A percentile compares a stretch with the other conserved stretches of the same genome.
phyloP scores from a whole-genome alignment of 192 early-diverging fungal species.

The Coemansia sp. region DNA sequence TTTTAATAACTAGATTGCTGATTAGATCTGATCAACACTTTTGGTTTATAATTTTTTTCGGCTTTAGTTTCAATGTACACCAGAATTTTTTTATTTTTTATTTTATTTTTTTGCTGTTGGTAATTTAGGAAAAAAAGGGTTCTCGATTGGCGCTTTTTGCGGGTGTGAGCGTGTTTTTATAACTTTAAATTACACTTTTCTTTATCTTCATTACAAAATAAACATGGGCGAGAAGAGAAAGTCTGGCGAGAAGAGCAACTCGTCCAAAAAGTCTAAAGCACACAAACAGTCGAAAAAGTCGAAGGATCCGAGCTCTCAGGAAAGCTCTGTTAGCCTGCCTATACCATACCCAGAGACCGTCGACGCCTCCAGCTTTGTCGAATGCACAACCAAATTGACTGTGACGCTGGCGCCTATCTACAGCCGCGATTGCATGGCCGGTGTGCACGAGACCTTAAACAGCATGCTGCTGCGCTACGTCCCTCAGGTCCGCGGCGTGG shows the following conservation, averaged over 20 bases:
- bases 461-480: slow-evolving; percentile 69
- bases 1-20: not conserved
- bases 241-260: slow-evolving; percentile 20
- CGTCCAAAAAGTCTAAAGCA: slow-evolving; percentile 32
- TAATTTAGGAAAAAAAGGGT: too few relatives aligned
- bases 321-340: not conserved
- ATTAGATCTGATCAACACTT: slow-evolving; percentile 10
- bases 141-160: slow-evolving; percentile 1
- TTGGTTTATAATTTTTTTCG: slow-evolving; percentile 4
- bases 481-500: slow-evolving; percentile 82
- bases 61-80: too few relatives aligned
- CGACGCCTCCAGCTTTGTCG: slow-evolving; percentile 41
- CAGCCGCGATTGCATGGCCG: slow-evolving; percentile 38
- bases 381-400: slow-evolving; percentile 34
- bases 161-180: not conserved
- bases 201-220: not conserved
- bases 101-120: too few relatives aligned
- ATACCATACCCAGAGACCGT: slow-evolving; percentile 38
- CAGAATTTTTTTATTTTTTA: too few relatives aligned
- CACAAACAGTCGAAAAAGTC: slow-evolving; percentile 23
- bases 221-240: slow-evolving; percentile 52
- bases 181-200: not conserved
- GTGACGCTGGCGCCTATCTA: slow-evolving; percentile 48
- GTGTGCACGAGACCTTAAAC: slow-evolving; percentile 52
- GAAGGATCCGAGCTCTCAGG: slow-evolving; percentile 13